These are phyloP conservation scores for Dendryphion nanum DNA, from an alignment of 2,329 filamentous ascomycete genomes.

Conservation along the genomic window DNA sequence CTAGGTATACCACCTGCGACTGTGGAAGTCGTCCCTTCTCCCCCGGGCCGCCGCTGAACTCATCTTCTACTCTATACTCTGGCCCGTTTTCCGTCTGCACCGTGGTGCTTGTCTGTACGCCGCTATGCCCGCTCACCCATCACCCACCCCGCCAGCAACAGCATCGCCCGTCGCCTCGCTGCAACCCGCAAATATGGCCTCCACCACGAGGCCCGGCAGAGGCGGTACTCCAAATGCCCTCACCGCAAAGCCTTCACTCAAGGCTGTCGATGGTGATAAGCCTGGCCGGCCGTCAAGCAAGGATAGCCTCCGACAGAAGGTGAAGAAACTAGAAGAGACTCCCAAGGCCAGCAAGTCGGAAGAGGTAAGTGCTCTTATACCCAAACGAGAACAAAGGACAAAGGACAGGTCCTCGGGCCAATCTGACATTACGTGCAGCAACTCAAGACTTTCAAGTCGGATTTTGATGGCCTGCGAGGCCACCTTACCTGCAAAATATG, in stretches of 20 bases:
- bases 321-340: slow-evolving; percentile 29
- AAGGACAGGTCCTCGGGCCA: no score
- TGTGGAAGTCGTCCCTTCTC: no score
- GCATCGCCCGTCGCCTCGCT: slow-evolving; percentile 22
- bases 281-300: slow-evolving; percentile 34
- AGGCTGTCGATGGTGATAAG: slow-evolving; percentile 28
- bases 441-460: slow-evolving; percentile 41
- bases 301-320: slow-evolving; percentile 41
- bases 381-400: slow-evolving; percentile 10
- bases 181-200: slow-evolving; percentile 22
- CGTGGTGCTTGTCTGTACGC: slow-evolving; percentile 15
- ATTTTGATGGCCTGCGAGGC: slow-evolving; percentile 60
- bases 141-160: slow-evolving; percentile 32
- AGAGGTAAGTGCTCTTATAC: slow-evolving; percentile 23
- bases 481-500: slow-evolving; percentile 68
- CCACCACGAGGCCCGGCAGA: slow-evolving; percentile 22
- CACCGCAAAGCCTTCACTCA: slow-evolving; percentile 27
- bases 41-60: no score
- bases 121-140: slow-evolving; percentile 31
- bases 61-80: no score
- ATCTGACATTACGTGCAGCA: slow-evolving; percentile 28
- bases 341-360: slow-evolving; percentile 34
- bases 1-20: no score
- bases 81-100: slow-evolving; percentile 6
- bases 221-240: slow-evolving; percentile 26